Evolutionary conservation across 805 yeast genomes (phyloP), one percentile per base, ranked within the genome.

Genomic region (Candida easanensis): DNA sequence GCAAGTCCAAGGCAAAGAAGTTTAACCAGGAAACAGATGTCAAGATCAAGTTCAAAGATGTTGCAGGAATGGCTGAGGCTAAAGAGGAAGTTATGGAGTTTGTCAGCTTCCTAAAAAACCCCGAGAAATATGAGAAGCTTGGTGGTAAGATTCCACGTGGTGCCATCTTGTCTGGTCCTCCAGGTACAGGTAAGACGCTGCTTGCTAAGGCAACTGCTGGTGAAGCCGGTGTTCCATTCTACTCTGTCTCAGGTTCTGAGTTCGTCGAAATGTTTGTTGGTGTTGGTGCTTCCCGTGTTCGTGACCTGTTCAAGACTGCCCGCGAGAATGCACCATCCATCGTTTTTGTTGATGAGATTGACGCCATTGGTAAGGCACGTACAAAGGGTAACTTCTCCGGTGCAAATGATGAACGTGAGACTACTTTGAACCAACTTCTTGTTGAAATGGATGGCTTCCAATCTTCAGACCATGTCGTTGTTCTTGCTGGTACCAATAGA

Each of bases 391-490:
- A 80, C 49, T 49, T 66, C 43, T 71, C 76, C 41, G 93, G 96
- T 42, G 88, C 95, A 20, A 88, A 91, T 60, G 99, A 93, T 64
- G 99, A 93, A 68, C 84, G 97, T 62, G 99, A 93, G 65, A 86
- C 95, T 18, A 93, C 99, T 0, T 75, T 93, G 57, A 93, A 93
- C 65, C 99, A 93, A 71, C 75, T 93, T 38, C 75, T 93, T 47
- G 99, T 93, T 33, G 99, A 93, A 68, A 93, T 93, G 99, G 99
- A 93, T 66, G 99, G 99, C 6, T 93, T 93, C 64, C 84, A 83
- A 18, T 78, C 84, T 22, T 70, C 85, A 14, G 98, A 93, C 58
- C 98, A 95, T 58, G 90, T 93, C 44, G 97, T 93, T 42, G 98
- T 93, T 10, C 73, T 93, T 41, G 99, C 99, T 1, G 99, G 99